Evolutionary conservation across 192 early-diverging fungal species (phyloP), one percentile per base, ranked within the genome.

Genomic region (Glomus cerebriforme): DNA sequence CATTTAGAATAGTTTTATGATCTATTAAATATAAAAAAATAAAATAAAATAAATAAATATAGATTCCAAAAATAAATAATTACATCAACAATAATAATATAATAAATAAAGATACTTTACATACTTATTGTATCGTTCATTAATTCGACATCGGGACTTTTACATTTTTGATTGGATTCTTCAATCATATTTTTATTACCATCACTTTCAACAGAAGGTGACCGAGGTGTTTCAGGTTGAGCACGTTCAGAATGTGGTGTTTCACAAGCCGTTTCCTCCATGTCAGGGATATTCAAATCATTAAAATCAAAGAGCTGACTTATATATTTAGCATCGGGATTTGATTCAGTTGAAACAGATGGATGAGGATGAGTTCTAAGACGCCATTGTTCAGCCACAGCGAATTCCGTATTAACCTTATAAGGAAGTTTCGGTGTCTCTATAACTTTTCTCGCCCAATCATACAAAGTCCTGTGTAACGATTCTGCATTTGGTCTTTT

Each of bases 351-450:
- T 63, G 62, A 24, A 26, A 8, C 10, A 26, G 59, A 9, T 13
- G n/a, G 62, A n/a, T 68, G 66, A 35, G 26, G 29, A 39, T 68
- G 32, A n/a, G 9, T 9, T n/a, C 32, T 37, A 37, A 34, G 5
- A 7, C 66, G 29, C 66, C 66, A 68, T 9, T 68, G 31, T 37
- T 68, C 66, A n/a, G 66, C 66, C 22, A 68, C 8, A 6, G 66
- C 66, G 17, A 68, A 68, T 34, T 68, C 66, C 1, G 66, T 68
- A 68, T 68, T 68, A n/a, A 68, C 66, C 10, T 37, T 68, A 68
- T 68, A 68, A 37, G 66, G 66, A n/a, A 68, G 34, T 34, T 34
- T 31, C 8, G 66, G 66, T 6, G 66, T 68, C n/a, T 68, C 66
- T 8, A 68, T 8, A 22, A 68, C 6, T 68, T 68, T 68, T n/a